Evolutionary conservation across 192 early-diverging fungal genomes (phyloP).

Genomic region (Backusella liffmaniae): DNA sequence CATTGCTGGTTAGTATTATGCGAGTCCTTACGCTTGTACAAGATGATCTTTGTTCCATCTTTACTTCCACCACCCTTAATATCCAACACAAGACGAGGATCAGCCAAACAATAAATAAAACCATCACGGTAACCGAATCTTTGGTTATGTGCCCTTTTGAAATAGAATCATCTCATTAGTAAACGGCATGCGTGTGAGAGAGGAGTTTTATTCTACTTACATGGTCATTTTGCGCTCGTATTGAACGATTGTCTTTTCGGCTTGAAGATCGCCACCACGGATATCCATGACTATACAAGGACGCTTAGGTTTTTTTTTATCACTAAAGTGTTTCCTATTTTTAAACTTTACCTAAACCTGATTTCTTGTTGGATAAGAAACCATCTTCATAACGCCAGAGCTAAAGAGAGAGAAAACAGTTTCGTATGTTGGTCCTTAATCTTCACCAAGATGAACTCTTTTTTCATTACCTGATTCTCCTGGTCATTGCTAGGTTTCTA

Average conservation of each 20-base stretch:
- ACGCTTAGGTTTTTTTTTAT: background rate
- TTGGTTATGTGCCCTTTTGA: slow-evolving; percentile 32
- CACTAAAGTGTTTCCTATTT: background rate
- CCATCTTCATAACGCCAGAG: slow-evolving; percentile 27
- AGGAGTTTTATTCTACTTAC: background rate
- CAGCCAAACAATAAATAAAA: slow-evolving; percentile 29
- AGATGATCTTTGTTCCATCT: slow-evolving; percentile 22
- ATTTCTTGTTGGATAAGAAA: slow-evolving; percentile 29
- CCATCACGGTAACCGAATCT: slow-evolving; percentile 32
- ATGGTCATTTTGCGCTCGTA: slow-evolving; percentile 34
- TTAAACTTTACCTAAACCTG: slow-evolving; percentile 19
- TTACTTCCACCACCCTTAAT: slow-evolving; percentile 27
- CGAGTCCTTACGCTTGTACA: slow-evolving; percentile 32
- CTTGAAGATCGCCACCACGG: slow-evolving; percentile 22
- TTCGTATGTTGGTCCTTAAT: background rate
- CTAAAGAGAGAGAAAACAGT: background rate
- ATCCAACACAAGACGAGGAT: slow-evolving; percentile 35
- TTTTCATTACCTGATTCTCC: slow-evolving; percentile 18
- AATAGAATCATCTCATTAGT: background rate
- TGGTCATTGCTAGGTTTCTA: slow-evolving; percentile 22
- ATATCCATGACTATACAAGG: slow-evolving; percentile 23
- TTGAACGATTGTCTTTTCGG: slow-evolving; percentile 24
- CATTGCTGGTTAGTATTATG: slow-evolving; percentile 27
- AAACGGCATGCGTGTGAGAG: background rate
- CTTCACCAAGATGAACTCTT: background rate